Base-by-base conservation (phyloP, 2,329 filamentous ascomycete genomes). In the Cladosporium sp. region DNA sequence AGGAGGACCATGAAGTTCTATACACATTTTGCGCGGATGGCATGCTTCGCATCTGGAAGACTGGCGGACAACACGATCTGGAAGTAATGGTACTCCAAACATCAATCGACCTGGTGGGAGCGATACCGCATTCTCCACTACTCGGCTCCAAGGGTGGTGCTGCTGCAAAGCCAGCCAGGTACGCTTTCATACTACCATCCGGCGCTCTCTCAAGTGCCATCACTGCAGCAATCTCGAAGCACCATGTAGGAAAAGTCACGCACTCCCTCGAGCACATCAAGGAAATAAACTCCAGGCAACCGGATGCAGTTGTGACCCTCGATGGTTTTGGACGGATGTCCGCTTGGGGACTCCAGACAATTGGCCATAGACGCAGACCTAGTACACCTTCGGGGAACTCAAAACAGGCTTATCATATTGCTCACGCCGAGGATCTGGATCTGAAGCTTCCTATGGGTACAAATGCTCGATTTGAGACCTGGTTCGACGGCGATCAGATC, bases 341-440 rank as follows among this genome's bases (percentile, higher is more conserved):
- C 49, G 92, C 92, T 0, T 97, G 94, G 92, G 94, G 92, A 0
- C 80, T 99, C 65, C 93, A 98, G 76, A 93, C 94, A 74, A 86
- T 96, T 24, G 90, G 90, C 41, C 88, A 87, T 72, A 92, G 89
- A 74, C 82, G 84, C 36, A 87, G 86, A 70, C 67, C 68, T 21
- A 70, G 69, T 14, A 72, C 68, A 34, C 71, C 71, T 36, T 57
- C 61, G 7, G 61, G 61, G 32, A 44, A 47, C 10, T 63, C 85
- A 4, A 84, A 87, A 32, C 88, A 89, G 68, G 86, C 94, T n/a
- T 96, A 95, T 81, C 95, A 92, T 74, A 89, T 97, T 71, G 88
- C 92, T 1, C 91, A 96, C 73, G 86, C 93, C 30, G 87, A 91
- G 73, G 85, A 85, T 1, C 71, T 89, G 65, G 60, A 55, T 26